Base-by-base conservation (phyloP, 371 early-diverging fungal species). In the Phascolomyces articulosus region DNA sequence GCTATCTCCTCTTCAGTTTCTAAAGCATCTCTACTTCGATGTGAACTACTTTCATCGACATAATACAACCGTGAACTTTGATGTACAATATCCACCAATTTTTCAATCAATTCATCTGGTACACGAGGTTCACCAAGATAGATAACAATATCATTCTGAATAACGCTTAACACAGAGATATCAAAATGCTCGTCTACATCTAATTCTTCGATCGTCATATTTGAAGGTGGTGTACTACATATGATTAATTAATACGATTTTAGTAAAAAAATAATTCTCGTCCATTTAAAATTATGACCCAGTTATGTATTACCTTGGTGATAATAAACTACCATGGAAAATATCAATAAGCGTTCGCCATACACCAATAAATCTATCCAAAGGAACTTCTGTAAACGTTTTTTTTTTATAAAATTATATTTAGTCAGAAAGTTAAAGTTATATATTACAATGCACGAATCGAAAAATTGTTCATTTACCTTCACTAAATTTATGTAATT, bases 111-210 rank as follows among this genome's bases (percentile, higher is more conserved):
- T 13, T 83, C 85, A 16, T 80, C 83, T 3, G 91, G 82, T 0
- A 92, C 91, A 38, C 88, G 82, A 10, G 83, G 73, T 60, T 87
- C 85, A 9, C 91, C 90, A 63, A 95, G 73, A 63, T 90, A 85
- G 28, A 83, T 71, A 8, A 91, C 78, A 16, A 93, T 84, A 64
- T 92, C 89, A 26, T 66, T 83, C 67, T 92, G 86, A 23, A 93
- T 72, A 24, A 81, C 80, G 47, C 75, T 84, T 28, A 95, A 72
- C 4, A 89, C 80, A 9, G 88, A 88, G 18, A 93, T 85, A 66
- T 95, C 95, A 68, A 93, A 93, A 7, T 85, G 85, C 54, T 93
- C 93, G 61, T 93, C 94, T 4, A 83, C 79, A 41, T 89, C 86
- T 7, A 91, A 76, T 40, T 90, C 89, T 63, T 91, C 91, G 21